Evolutionary conservation across 345 rosid species (phyloP).

Genomic region (Lepidium aucheri): DNA sequence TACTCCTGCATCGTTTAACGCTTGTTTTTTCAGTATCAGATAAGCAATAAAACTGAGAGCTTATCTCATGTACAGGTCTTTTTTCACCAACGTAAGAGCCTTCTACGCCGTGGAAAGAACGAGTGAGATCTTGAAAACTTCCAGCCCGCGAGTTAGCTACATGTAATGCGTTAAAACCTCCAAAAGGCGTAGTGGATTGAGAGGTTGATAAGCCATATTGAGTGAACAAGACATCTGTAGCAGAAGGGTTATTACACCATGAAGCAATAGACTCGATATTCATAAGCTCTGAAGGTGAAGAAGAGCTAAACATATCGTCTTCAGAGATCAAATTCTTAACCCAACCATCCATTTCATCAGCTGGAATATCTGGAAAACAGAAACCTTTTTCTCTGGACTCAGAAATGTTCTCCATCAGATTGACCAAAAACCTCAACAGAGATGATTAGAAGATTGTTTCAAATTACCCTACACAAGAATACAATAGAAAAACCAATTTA

Average conservation of each 20-base stretch:
- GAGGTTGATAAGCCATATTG: constrained; percentile 35
- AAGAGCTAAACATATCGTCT: constrained; percentile 44
- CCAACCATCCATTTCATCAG: constrained; percentile 37
- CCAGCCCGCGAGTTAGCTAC: constrained; percentile 15
- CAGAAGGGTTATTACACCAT: constrained; percentile 50
- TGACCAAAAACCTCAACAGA: not conserved
- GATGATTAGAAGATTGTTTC: not conserved
- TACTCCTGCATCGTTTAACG: constrained; percentile 19
- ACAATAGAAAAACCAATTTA: not conserved
- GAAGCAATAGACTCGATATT: constrained; percentile 58
- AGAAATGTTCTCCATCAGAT: constrained; percentile 45
- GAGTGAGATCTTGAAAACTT: constrained; percentile 12
- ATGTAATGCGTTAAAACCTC: constrained; percentile 29
- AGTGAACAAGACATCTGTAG: constrained; percentile 40
- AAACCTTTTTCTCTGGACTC: constrained; percentile 46
- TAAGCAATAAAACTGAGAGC: constrained; percentile 24
- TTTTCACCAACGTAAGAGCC: constrained; percentile 37
- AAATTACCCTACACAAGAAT: constrained; percentile 5
- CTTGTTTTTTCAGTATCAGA: constrained; percentile 14
- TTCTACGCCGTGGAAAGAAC: constrained; percentile 18
- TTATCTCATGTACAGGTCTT: constrained; percentile 28
- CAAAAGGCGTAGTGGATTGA: constrained; percentile 30
- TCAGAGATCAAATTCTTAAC: constrained; percentile 27
- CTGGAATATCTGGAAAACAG: constrained; percentile 34
- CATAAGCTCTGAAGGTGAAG: constrained; percentile 46